Percentiles rank a stretch among this genome's conserved stretches.
phyloP scores from a whole-genome alignment of 768 basidiomycete species.

The Russula sp. region DNA sequence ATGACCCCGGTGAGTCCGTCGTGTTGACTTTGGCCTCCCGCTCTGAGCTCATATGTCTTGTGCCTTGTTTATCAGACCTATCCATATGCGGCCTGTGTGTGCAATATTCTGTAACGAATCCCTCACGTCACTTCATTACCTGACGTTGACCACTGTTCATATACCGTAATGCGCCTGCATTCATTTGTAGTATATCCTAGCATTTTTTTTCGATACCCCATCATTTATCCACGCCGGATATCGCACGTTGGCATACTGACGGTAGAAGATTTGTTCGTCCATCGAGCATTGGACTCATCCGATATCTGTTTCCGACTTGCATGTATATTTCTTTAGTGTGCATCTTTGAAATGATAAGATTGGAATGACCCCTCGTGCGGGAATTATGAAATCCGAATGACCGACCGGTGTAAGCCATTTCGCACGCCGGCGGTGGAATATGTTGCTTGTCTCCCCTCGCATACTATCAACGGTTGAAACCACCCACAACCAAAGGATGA shows the following conservation, averaged over 20 bases:
- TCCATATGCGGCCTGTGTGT: constrained; percentile 10
- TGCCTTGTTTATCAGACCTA: background rate
- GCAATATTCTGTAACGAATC: constrained; percentile 19
- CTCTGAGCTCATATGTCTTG: background rate
- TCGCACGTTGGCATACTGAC: constrained; percentile 16
- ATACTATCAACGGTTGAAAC: background rate
- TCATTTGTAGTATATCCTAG: constrained; percentile 13
- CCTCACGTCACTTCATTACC: background rate
- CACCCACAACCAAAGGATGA: background rate
- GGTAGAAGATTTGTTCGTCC: constrained; percentile 6
- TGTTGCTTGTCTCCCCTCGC: background rate
- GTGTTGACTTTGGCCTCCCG: background rate
- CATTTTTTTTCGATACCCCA: constrained; percentile 16
- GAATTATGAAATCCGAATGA: background rate
- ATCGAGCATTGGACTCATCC: constrained; percentile 1
- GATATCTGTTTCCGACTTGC: constrained; percentile 11
- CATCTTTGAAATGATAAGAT: constrained; percentile 5
- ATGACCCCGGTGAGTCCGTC: constrained; percentile 1
- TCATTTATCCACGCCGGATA: constrained; percentile 2
- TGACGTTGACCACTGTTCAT: constrained; percentile 6
- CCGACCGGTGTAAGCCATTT: no score
- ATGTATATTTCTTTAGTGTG: constrained; percentile 14
- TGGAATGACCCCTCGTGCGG: background rate
- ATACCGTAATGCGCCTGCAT: constrained; percentile 16
- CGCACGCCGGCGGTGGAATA: background rate